A percentile compares a stretch with the other conserved stretches of the same genome.
These are phyloP conservation scores for Thuja plicata DNA, from an alignment of 83 land plant genomes.

Conservation along the genomic window DNA sequence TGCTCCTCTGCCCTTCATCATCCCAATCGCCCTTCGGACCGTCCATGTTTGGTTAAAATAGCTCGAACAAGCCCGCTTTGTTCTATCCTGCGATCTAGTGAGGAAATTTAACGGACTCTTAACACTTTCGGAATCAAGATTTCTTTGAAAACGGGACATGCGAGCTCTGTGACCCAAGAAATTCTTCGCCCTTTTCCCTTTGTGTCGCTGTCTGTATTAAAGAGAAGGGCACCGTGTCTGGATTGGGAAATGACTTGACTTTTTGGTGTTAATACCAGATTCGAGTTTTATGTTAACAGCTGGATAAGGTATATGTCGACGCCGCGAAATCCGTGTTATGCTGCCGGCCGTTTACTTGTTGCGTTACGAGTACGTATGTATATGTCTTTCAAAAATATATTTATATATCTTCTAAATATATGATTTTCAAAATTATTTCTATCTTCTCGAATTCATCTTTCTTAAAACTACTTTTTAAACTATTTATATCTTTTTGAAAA, in stretches of 20 bases:
- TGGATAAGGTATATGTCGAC: not conserved
- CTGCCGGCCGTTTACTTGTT: too few species aligned
- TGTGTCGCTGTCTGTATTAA: not conserved
- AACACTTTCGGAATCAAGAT: too few species aligned
- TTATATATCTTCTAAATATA: too few species aligned
- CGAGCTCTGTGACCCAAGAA: not conserved
- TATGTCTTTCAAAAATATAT: too few species aligned
- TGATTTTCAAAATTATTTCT: too few species aligned
- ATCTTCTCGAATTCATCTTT: too few species aligned
- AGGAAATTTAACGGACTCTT: not conserved
- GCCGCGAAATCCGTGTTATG: not conserved
- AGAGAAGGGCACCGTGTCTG: not conserved
- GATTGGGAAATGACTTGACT: not conserved
- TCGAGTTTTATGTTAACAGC: not conserved
- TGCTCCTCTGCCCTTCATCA: not conserved
- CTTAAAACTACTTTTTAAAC: too few species aligned
- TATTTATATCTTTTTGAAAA: too few species aligned
- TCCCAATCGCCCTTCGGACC: not conserved
- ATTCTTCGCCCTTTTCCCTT: not conserved
- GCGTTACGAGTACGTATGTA: too few species aligned
- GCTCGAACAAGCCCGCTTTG: not conserved
- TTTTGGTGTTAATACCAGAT: not conserved
- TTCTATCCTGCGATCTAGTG: not conserved
- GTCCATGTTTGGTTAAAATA: not conserved
- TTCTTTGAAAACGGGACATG: not conserved